Evolutionary conservation across 495 filamentous ascomycete genomes (phyloP), one percentile per base, ranked within the genome.

Genomic region (Annulohypoxylon maeteangense): DNA sequence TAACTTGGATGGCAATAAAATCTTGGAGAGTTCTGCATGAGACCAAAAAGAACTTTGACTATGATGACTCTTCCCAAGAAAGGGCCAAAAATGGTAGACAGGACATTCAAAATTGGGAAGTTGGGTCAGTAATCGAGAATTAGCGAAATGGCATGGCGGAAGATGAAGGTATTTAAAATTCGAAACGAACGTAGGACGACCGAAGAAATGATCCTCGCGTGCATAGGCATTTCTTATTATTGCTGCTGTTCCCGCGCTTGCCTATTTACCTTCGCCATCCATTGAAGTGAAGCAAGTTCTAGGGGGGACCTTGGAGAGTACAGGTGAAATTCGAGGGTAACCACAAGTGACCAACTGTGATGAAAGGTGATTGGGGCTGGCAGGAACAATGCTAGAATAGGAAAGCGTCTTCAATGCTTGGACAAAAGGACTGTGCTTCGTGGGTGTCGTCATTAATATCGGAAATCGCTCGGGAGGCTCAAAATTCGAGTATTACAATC

Each of bases 1-100:
- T 53, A 74, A 51, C 50, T 56, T 60, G 16, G 27, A 34, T 18
- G 18, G 18, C 8, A 32, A 44, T 11, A 53, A 32, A 50, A 59
- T 27, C 48, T 57, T 60, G 51, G 51, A 45, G 20, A 45, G 16
- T 11, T 56, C 36, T 55, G 14, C 7, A 45, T 48, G 44, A 32
- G 25, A 55, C 29, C 57, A 66, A 60, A 59, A 60, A 47, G 42
- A 42, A 54, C 23, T 62, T 53, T 44, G 20, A 29, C 51, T 5
- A 53, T 53, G 45, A 61, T 48, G 68, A 60, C 18, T 36, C 25
- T 67, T 70, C 61, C 71, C 62, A 76, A 74, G 53, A 74, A 51
- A 47, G 8, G 25, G 34, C 48, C 65, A 60, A 72, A 64, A 64
- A 20, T 25, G 23, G 11, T 40, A 32, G 45, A 23, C 34, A 27